Base-by-base conservation (phyloP, 2,329 filamentous ascomycete species). In the Sphaerulina populicola region DNA sequence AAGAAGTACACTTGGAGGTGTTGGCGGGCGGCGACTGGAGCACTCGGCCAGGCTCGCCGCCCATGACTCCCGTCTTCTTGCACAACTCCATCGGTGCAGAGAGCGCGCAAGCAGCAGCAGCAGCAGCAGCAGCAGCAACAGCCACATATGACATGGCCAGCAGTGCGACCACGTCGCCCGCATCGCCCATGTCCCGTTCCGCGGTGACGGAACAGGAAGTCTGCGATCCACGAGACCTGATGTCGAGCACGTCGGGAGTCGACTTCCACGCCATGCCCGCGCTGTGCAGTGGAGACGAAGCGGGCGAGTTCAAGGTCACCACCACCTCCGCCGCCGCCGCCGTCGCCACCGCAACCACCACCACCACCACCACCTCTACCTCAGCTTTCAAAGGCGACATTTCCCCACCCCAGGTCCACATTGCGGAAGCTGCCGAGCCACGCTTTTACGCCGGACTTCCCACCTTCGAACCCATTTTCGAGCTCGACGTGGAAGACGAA, bases 401-500 rank as follows among this genome's bases (percentile, higher is more conserved):
- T 15, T 42, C 42, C 9, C 57, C 67, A 67, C 53, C 49, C 18
- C 43, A 69, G 30, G 64, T 68, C 39, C 65, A 70, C 62, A 65
- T 72, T 60, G 67, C 70, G 38, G 66, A 64, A 44, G 61, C 66
- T 46, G 31, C 64, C 50, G 70, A 75, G 60, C 73, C 78, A 59
- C 69, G 72, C 51, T 72, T 74, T 59, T 73, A 76, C 56, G 70
- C 78, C 72, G 79, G 79, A 21, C 77, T 93, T 68, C 86, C 88
- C 59, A 80, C 94, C 58, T 91, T 90, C 18, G 51, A 53, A 43
- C 51, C 51, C n/a, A 81, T 94, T 60, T 93, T 90, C 21, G 89
- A 94, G 63, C 78, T 95, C 51, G 90, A 95, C 68, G 89, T 86
- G 0, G 90, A 95, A 63, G 88, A 94, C 77, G 88, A 93, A 66